These are phyloP conservation scores for Suillus sp. DNA, from an alignment of 768 basidiomycete species.

Conservation along the genomic window DNA sequence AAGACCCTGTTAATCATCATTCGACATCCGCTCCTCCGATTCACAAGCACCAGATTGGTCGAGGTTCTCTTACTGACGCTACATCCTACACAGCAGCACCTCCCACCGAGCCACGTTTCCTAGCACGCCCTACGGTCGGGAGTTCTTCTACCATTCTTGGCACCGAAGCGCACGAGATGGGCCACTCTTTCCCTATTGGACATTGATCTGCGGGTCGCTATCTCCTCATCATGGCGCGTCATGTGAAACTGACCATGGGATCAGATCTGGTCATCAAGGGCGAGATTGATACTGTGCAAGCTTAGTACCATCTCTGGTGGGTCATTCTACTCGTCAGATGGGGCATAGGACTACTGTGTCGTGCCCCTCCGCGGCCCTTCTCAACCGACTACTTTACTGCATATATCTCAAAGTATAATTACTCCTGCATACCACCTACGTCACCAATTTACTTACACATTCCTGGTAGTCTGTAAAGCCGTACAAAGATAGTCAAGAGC, in stretches of 20 bases:
- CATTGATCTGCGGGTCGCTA: neutral
- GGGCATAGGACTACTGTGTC: no score
- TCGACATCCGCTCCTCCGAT: neutral
- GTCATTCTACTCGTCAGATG: slow-evolving; percentile 2
- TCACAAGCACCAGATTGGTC: neutral
- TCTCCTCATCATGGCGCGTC: neutral
- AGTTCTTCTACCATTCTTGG: neutral
- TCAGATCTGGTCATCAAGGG: neutral
- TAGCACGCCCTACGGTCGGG: no score
- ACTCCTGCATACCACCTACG: slow-evolving; percentile 1
- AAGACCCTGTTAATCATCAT: neutral
- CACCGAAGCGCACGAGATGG: neutral
- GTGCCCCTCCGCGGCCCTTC: neutral
- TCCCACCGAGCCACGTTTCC: neutral
- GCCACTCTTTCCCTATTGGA: neutral
- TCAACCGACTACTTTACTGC: slow-evolving; percentile 12
- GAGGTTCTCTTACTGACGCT: neutral
- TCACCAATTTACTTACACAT: slow-evolving; percentile 33
- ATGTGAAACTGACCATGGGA: neutral
- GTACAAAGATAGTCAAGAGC: slow-evolving; percentile 28
- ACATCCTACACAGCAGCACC: neutral
- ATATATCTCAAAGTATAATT: slow-evolving; percentile 20
- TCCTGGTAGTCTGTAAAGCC: slow-evolving; percentile 31
- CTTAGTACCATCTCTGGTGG: neutral
- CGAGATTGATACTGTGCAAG: neutral